Evolutionary conservation across 768 basidiomycete species (phyloP), one percentile per base, ranked within the genome.

Genomic region (Agaricus blazei): DNA sequence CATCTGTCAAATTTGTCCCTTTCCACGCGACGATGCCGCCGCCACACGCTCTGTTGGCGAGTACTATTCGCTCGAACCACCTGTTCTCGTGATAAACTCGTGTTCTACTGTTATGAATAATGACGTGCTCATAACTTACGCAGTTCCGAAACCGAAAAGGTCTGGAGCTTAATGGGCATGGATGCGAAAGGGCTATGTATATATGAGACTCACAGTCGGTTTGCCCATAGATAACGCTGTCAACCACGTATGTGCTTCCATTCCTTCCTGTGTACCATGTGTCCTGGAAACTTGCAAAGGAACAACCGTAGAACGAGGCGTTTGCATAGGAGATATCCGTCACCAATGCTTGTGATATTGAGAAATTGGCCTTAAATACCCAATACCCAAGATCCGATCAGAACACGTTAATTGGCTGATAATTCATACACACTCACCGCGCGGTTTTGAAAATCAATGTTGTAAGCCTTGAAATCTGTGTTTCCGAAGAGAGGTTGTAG

Each of bases 11-110:
- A 62, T 83, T 80, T 3, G 75, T 78, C 3, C 85, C 84, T 52
- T 76, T 77, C 85, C 85, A 87, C 0, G 85, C 85, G 9, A 77
- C 77, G 14, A 87, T 73, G 0, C 83, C 84, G 2, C 85, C 86
- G 0, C 84, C 85, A 54, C 82, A 85, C 0, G 73, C 84, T 19
- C 85, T 77, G 52, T 80, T 84, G 3, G 85, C 84, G 1, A 88
- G 70, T 19, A 75, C 76, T 12, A 78, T 67, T 19, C 77, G 78
- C 60, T 85, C 77, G 60, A 86, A 85, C 79, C 79, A 85, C 2
- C 83, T 83, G 38, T 23, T 31, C 19, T 12, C 12, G 47, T 28
- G 8, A 43, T n/a, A 29, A 24, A 19, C 29, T 50, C 38, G 52
- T 26, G 9, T 29, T 19, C 19, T 23, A 36, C 31, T 28, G 43